Evolutionary conservation across 306 rosid species (phyloP).

Genomic region (Begonia masoniana): DNA sequence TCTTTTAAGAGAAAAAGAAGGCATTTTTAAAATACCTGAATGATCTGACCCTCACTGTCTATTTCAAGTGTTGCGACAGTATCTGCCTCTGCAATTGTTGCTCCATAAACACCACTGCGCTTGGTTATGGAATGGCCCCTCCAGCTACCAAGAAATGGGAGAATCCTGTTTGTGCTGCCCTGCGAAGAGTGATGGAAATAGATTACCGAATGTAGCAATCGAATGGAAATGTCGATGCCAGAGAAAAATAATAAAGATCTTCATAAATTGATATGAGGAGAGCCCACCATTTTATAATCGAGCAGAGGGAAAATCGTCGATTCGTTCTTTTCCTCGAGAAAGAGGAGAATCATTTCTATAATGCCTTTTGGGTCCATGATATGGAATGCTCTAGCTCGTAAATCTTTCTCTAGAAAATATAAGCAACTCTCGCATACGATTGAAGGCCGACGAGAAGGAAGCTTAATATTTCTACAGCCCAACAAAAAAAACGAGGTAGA

Average conservation of each 20-base stretch:
- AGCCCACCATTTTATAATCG: slow-evolving; percentile 28
- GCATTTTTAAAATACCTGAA: slow-evolving; percentile 44
- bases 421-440: slow-evolving; percentile 88
- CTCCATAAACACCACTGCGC: slow-evolving; percentile 92
- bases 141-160: slow-evolving; percentile 87
- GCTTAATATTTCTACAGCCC: slow-evolving; percentile 67
- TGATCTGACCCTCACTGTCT: slow-evolving; percentile 47
- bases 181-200: slow-evolving; percentile 9
- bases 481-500: slow-evolving; percentile 4
- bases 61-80: slow-evolving; percentile 52
- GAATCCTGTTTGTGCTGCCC: slow-evolving; percentile 35
- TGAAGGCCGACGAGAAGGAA: slow-evolving; percentile 82
- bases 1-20: not conserved
- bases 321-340: slow-evolving; percentile 74
- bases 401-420: slow-evolving; percentile 52
- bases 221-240: too few relatives aligned
- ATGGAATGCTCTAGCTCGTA: slow-evolving; percentile 82
- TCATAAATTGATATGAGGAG: not conserved
- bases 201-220: too few relatives aligned
- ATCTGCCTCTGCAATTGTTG: slow-evolving; percentile 68
- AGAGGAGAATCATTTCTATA: slow-evolving; percentile 64
- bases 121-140: slow-evolving; percentile 76
- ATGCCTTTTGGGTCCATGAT: slow-evolving; percentile 87
- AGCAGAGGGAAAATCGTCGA: slow-evolving; percentile 35
- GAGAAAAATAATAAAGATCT: too few relatives aligned